A percentile compares a stretch with the other conserved stretches of the same genome.
Evolutionary conservation across 2,329 filamentous ascomycete species (phyloP).

Genomic region (Akanthomyces muscarius): DNA sequence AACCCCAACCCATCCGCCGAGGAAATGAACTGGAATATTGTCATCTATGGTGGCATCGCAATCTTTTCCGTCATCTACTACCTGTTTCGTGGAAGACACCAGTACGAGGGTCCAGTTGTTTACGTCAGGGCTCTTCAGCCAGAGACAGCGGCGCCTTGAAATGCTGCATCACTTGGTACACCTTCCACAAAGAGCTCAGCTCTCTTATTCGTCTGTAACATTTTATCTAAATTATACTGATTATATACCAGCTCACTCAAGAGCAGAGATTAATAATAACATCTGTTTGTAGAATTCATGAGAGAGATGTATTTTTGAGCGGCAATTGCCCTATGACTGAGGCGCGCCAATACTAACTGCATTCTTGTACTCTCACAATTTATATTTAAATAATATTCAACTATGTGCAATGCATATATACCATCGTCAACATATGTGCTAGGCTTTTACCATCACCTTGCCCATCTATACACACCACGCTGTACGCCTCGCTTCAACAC

Average conservation of each 20-base stretch:
- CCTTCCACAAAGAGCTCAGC: background rate
- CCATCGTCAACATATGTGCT: background rate
- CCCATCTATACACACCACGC: background rate
- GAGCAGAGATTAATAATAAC: no score
- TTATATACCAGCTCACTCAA: no score
- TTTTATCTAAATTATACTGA: background rate
- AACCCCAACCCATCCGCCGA: conserved; percentile 31
- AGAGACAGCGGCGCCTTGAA: background rate
- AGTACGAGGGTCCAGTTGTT: conserved; percentile 19
- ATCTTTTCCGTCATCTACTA: conserved; percentile 39
- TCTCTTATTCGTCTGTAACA: background rate
- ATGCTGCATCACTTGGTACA: background rate
- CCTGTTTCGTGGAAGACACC: conserved; percentile 25
- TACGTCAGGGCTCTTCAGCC: conserved; percentile 16
- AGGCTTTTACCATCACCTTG: background rate
- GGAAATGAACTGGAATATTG: conserved; percentile 49
- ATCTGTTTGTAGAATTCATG: no score
- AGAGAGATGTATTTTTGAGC: no score
- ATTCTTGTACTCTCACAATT: background rate
- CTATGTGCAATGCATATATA: background rate
- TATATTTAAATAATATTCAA: background rate
- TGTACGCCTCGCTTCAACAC: background rate
- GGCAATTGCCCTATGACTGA: no score
- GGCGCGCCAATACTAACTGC: no score
- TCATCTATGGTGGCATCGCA: conserved; percentile 39